Evolutionary conservation across 805 yeast species (phyloP).

Genomic region (Blastobotrys terrestris): DNA sequence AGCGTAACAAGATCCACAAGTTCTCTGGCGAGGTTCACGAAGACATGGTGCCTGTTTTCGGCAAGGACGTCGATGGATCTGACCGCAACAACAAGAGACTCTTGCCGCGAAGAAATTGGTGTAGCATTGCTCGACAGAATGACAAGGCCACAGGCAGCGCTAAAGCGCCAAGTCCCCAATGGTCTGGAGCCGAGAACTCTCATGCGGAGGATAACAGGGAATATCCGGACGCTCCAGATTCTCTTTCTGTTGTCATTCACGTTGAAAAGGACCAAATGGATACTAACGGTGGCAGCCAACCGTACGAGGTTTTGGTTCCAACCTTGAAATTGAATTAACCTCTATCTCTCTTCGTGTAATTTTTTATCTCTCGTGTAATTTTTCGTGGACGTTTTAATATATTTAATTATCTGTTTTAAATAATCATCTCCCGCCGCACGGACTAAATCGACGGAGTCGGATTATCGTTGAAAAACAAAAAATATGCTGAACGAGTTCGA

Average conservation of each 20-base stretch:
- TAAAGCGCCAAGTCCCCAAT: conserved; percentile 11
- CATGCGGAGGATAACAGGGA: conserved; percentile 9
- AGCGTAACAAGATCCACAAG: conserved; percentile 61
- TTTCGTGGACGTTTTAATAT: neutral
- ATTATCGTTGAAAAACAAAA: too few relatives aligned
- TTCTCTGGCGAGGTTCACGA: conserved; percentile 58
- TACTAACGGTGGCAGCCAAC: conserved; percentile 47
- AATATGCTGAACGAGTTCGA: too few relatives aligned
- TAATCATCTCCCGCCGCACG: too few relatives aligned
- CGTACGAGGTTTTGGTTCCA: conserved; percentile 70
- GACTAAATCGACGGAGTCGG: too few relatives aligned
- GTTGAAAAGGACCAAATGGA: conserved; percentile 58
- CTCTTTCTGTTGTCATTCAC: conserved; percentile 64
- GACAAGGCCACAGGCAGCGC: conserved; percentile 6
- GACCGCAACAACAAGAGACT: conserved; percentile 45
- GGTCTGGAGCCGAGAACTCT: conserved; percentile 7
- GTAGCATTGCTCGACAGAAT: conserved; percentile 32
- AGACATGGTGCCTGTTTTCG: conserved; percentile 71
- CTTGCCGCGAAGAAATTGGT: conserved; percentile 52
- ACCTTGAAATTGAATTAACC: neutral
- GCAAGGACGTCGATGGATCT: conserved; percentile 49
- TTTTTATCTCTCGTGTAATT: too few relatives aligned
- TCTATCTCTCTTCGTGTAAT: too few relatives aligned
- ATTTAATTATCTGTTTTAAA: neutral
- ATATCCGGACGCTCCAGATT: conserved; percentile 21